Evolutionary conservation across 495 filamentous ascomycete species (phyloP), one percentile per base, ranked within the genome.

Genomic region (Endocarpon pusillum): DNA sequence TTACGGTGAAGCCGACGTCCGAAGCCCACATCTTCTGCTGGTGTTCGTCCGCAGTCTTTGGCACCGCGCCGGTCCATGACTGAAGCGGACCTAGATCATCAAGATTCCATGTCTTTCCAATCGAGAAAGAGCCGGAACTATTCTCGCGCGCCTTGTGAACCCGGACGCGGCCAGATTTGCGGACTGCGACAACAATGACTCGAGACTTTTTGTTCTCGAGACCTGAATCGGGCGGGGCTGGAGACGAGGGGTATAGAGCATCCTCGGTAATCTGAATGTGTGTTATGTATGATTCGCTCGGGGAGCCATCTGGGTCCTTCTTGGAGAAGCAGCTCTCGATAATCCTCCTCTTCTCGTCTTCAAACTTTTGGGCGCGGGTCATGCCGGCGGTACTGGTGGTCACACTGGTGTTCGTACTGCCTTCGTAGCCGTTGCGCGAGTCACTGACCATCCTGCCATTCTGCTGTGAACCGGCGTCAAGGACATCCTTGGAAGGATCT

Each of bases 111-210:
- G 86, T 94, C 57, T 97, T 97, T 25, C 89, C 89, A 45, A 97
- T 94, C 4, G 89, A 94, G 55, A 93, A 97, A 3, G 81, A 69
- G 19, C 83, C 81, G 56, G 94, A 92, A 27, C 66, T 64, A 51
- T 97, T 97, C 52, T 97, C 91, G 40, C 91, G 74, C 32, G 82
- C 85, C 54, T 97, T 97, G 61, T 96, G 89, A 63, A 97, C 72
- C 35, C 85, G 80, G 41, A 97, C 85, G 38, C 84, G 70, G 32
- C 87, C 87, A 0, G 87, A 92, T 42, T 81, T 87, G 29, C 81
- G 72, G 37, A 97, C 87, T 7, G 89, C 76, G 40, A 96, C 73
- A 40, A 97, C 79, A 40, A 97, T 91, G 32, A 93, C 62, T 32
- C 89, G 74, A 27, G 77, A 64, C 53, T 97, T 97, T 51, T 93